Base-by-base conservation (phyloP, 176 grass and related monocot genomes). In the Bromus sterilis region DNA sequence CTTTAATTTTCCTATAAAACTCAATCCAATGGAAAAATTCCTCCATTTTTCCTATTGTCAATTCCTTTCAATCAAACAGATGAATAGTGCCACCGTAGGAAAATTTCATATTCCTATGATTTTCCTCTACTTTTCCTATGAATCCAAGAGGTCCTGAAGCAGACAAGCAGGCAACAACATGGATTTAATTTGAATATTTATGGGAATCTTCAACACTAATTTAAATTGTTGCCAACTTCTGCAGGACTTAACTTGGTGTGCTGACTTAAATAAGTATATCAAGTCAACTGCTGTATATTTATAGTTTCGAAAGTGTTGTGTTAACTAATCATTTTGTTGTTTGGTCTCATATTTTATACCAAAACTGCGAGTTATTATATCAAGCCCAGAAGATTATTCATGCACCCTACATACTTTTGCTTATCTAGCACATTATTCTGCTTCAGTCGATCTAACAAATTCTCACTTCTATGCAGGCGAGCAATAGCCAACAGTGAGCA, bases 341-440 rank as follows among this genome's bases (percentile, higher is more conserved):
- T 51, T 51, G 48, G 48, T 2, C 18, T 51, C 48, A 51, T 51
- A 51, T 51, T 20, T 51, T 21, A 18, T 51, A 21, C 21, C 2
- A 51, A 51, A 20, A 51, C 48, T 51, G 6, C 21, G 48, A 51
- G 18, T 51, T 51, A 51, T 51, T 51, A 51, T 51, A 21, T 51
- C 48, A 2, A 51, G 48, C 48, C 18, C 18, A 51, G 48, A 51
- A 51, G 48, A 51, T 18, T 18, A 51, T 51, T 51, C 48, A 51
- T 51, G 18, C 48, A 51, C 18, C 48, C 6, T 51, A 7, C 43
- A 51, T 31, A 56, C 34, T 21, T 78, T 30, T 31, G 25, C 16
- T 44, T 46, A 78, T 78, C 18, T 78, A n/a, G 36, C 76, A 64
- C 39, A 48, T 63, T 62, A 51, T 36, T 82, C 62, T 53, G 59